phyloP scores from a whole-genome alignment of 1,284 basidiomycete genomes.

The Phaffia rhodozyma region DNA sequence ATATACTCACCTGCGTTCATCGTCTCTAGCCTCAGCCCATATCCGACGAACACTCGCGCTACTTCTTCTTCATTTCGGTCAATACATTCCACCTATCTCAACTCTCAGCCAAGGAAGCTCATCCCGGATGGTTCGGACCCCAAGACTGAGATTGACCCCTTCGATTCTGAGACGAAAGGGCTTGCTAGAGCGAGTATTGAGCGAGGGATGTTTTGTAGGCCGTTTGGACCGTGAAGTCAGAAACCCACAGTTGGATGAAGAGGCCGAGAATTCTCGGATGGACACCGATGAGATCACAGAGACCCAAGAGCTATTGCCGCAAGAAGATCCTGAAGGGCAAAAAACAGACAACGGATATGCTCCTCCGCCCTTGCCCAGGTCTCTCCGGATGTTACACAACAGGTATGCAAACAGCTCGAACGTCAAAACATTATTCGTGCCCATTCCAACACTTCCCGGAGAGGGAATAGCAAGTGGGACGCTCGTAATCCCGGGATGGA shows the following conservation, averaged over 20 bases:
- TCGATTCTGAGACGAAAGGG: slow-evolving; percentile 4
- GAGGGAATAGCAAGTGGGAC: slow-evolving; percentile 42
- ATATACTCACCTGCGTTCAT: slow-evolving; percentile 64
- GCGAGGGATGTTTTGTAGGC: slow-evolving; percentile 31
- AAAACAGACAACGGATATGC: slow-evolving; percentile 4
- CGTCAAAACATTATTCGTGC: neutral
- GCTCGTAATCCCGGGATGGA: slow-evolving; percentile 83
- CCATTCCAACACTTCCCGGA: neutral
- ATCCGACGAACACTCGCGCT: slow-evolving; percentile 63
- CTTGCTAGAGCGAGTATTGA: slow-evolving; percentile 24
- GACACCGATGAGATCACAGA: neutral
- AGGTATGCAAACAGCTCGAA: slow-evolving; percentile 1
- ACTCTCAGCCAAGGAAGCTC: slow-evolving; percentile 23
- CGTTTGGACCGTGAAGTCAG: neutral
- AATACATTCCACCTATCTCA: slow-evolving; percentile 44
- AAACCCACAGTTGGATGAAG: neutral
- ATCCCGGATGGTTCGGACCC: neutral
- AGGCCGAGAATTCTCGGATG: slow-evolving; percentile 16
- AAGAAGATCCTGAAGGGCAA: neutral
- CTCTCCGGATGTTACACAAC: slow-evolving; percentile 3
- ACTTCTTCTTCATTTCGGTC: slow-evolving; percentile 65
- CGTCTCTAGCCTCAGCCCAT: slow-evolving; percentile 64
- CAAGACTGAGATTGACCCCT: neutral
- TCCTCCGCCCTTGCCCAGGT: neutral
- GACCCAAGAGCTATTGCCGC: neutral